Conservation (phyloP, 148 eudicot genomes). For the Cornus florida region DNA sequence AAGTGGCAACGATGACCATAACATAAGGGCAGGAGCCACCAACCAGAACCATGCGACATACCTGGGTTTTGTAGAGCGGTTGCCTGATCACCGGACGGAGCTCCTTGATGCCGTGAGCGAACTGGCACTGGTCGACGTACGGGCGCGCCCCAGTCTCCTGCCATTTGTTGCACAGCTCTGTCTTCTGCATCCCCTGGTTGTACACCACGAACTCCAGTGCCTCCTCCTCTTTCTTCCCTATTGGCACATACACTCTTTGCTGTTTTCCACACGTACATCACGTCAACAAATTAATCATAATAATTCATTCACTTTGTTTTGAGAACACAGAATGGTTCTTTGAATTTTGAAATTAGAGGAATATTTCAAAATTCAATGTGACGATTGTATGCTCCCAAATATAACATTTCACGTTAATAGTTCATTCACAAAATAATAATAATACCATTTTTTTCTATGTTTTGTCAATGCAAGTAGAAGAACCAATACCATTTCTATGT, state of each 20-base stretch:
- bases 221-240: slow-evolving; percentile 29
- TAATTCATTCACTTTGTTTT: neutral
- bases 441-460: too few relatives aligned
- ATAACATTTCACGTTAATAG: too few relatives aligned
- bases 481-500: too few relatives aligned
- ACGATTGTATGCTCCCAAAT: too few relatives aligned
- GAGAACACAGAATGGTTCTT: too few relatives aligned
- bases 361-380: too few relatives aligned
- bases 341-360: too few relatives aligned
- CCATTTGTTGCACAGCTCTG: slow-evolving; percentile 76
- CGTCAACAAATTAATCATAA: neutral
- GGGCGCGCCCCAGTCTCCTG: slow-evolving; percentile 56
- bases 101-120: slow-evolving; percentile 66
- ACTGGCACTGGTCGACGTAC: slow-evolving; percentile 50
- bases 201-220: slow-evolving; percentile 50
- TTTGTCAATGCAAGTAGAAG: too few relatives aligned
- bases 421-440: too few relatives aligned
- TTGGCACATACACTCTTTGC: slow-evolving; percentile 38
- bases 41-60: slow-evolving; percentile 62
- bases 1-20: slow-evolving; percentile 84
- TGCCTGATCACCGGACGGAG: slow-evolving; percentile 71
- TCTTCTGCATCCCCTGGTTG: slow-evolving; percentile 66
- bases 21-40: slow-evolving; percentile 58
- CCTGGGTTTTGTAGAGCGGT: slow-evolving; percentile 69
- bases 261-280: slow-evolving; percentile 11